phyloP scores from a whole-genome alignment of 2,329 filamentous ascomycete species.

The Fusarium ambrosium region DNA sequence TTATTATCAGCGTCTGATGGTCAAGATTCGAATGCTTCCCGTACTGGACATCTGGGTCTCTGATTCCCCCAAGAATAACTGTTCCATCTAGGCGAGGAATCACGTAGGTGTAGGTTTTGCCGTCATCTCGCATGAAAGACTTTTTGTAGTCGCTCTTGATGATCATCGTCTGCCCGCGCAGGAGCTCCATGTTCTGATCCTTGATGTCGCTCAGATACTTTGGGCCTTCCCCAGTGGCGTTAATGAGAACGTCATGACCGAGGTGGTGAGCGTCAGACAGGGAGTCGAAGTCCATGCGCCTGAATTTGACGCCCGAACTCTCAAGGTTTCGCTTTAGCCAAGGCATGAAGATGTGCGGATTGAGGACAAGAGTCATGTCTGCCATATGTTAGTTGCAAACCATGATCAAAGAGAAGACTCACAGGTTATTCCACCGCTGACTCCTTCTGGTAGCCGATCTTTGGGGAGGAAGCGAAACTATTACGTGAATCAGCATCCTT shows the following conservation, averaged over 20 bases:
- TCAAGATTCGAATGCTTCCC: neutral
- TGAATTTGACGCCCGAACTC: conserved; percentile 21
- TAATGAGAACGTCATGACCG: conserved; percentile 34
- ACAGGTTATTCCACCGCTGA: conserved; percentile 5
- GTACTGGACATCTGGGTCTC: neutral
- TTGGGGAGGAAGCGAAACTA: conserved; percentile 8
- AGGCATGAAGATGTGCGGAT: conserved; percentile 16
- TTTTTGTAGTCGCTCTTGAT: conserved; percentile 17
- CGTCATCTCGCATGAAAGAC: conserved; percentile 3
- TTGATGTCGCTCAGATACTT: neutral
- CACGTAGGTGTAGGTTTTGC: conserved; percentile 6
- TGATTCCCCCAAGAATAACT: conserved; percentile 2
- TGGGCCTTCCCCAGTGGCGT: conserved; percentile 20
- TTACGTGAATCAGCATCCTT: neutral
- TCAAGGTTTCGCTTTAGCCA: conserved; percentile 25
- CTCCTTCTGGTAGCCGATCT: conserved; percentile 6
- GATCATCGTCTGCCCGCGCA: conserved; percentile 9
- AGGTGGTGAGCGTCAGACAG: conserved; percentile 20
- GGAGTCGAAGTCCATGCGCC: conserved; percentile 11
- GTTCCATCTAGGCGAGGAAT: conserved; percentile 16
- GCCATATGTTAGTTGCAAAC: neutral
- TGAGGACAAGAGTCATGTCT: conserved; percentile 18
- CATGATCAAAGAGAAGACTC: neutral
- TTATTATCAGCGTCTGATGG: neutral
- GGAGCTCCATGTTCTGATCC: neutral